Conservation (phyloP, 139 green algal species). For the Diplosphaera chodatii region DNA sequence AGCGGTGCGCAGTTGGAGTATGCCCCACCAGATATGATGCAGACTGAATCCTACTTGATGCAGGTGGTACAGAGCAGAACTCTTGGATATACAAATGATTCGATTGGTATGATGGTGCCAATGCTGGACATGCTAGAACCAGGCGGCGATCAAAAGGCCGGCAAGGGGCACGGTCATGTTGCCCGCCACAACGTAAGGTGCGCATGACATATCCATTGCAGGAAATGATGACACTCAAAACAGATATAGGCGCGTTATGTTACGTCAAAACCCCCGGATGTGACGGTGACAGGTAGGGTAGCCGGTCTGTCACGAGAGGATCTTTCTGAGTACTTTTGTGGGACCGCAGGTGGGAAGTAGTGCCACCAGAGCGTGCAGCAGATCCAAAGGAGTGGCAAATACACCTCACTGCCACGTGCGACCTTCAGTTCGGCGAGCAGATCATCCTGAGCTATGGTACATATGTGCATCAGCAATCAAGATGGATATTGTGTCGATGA, state of each 20-base stretch:
- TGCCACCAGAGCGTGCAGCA: constrained; percentile 10
- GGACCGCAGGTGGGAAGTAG: constrained; percentile 54
- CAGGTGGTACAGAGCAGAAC: constrained; percentile 70
- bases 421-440: constrained; percentile 35
- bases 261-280: no score
- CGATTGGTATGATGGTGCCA: constrained; percentile 58
- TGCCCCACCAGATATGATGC: no score
- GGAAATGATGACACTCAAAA: no score
- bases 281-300: no score
- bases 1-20: no score
- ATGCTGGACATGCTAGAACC: constrained; percentile 80
- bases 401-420: constrained; percentile 33
- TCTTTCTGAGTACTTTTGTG: no score
- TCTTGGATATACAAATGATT: constrained; percentile 52
- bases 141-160: constrained; percentile 48
- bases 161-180: background rate
- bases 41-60: no score
- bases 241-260: no score
- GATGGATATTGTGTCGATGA: no score
- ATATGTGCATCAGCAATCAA: background rate
- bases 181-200: background rate
- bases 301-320: no score
- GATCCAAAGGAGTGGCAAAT: constrained; percentile 48
- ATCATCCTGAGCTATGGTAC: constrained; percentile 35
- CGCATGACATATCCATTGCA: no score